Evolutionary conservation across 106 monocot species (phyloP).

Genomic region (Chionographis japonica): DNA sequence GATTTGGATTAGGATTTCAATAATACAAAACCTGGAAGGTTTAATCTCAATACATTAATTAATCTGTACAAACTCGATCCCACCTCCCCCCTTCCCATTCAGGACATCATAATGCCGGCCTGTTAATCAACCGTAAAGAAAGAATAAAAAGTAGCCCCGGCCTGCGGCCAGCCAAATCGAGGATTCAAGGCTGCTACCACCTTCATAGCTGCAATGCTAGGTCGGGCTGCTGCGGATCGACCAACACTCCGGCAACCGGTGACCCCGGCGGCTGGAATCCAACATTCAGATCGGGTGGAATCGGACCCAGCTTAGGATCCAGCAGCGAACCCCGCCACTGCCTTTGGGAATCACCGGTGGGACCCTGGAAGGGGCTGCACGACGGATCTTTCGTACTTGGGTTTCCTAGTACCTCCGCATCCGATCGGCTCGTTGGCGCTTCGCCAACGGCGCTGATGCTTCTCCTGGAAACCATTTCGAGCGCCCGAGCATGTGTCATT

Average conservation of each 20-base stretch:
- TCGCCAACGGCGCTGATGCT: background rate
- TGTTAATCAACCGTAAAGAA: background rate
- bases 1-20: no score
- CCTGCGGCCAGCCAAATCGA: background rate
- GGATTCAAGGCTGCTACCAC: background rate
- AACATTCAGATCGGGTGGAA: conserved; percentile 53
- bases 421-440: background rate
- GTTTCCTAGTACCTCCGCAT: conserved; percentile 12
- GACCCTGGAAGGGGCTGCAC: conserved; percentile 2
- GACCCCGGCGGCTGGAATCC: conserved; percentile 63
- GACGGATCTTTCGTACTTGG: background rate
- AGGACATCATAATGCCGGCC: conserved; percentile 8
- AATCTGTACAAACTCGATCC: conserved; percentile 28
- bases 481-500: background rate
- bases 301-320: conserved; percentile 16
- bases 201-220: conserved; percentile 74
- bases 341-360: conserved; percentile 6
- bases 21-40: no score
- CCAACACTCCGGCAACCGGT: conserved; percentile 12
- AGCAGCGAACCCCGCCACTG: conserved; percentile 16
- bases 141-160: background rate
- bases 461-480: conserved; percentile 7
- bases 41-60: conserved; percentile 11
- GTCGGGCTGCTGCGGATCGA: conserved; percentile 40
- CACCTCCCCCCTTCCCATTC: background rate